These are phyloP conservation scores for Helicostylum pulchrum DNA, from an alignment of 192 early-diverging fungal species.

Conservation along the genomic window DNA sequence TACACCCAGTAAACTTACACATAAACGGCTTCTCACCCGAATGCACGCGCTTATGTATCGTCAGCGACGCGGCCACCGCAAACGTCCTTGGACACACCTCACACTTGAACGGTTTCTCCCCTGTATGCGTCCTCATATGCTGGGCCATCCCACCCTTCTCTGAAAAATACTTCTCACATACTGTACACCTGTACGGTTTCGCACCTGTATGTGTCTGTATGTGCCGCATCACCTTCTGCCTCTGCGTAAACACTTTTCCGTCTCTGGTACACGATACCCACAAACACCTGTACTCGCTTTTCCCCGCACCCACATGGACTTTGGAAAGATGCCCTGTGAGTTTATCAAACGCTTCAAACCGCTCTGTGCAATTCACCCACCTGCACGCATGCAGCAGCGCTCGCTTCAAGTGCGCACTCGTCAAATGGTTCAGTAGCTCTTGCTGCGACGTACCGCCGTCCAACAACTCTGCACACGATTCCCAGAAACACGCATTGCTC, in stretches of 20 bases:
- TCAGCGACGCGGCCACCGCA: constrained; percentile 65
- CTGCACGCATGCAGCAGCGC: constrained; percentile 63
- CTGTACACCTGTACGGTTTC: constrained; percentile 75
- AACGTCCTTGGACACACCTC: constrained; percentile 66
- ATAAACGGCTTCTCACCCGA: constrained; percentile 57
- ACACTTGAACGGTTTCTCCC: constrained; percentile 72
- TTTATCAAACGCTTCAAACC: constrained; percentile 59
- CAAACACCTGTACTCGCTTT: constrained; percentile 50
- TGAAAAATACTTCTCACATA: constrained; percentile 77
- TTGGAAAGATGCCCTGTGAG: constrained; percentile 63
- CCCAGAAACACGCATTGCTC: constrained; percentile 57
- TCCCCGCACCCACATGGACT: constrained; percentile 60
- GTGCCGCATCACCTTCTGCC: constrained; percentile 71
- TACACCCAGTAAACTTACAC: constrained; percentile 51
- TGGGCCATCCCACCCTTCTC: constrained; percentile 77
- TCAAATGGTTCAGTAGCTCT: constrained; percentile 58
- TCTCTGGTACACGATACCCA: constrained; percentile 52
- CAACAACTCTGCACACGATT: constrained; percentile 50
- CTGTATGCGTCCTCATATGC: constrained; percentile 75
- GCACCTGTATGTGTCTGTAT: constrained; percentile 82
- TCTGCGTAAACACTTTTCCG: constrained; percentile 47
- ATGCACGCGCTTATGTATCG: constrained; percentile 67
- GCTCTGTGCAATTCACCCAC: constrained; percentile 63
- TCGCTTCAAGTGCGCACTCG: constrained; percentile 43
- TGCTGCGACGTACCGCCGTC: constrained; percentile 43